Conservation (phyloP, 768 basidiomycete genomes). For the Agaricus subrufescens region DNA sequence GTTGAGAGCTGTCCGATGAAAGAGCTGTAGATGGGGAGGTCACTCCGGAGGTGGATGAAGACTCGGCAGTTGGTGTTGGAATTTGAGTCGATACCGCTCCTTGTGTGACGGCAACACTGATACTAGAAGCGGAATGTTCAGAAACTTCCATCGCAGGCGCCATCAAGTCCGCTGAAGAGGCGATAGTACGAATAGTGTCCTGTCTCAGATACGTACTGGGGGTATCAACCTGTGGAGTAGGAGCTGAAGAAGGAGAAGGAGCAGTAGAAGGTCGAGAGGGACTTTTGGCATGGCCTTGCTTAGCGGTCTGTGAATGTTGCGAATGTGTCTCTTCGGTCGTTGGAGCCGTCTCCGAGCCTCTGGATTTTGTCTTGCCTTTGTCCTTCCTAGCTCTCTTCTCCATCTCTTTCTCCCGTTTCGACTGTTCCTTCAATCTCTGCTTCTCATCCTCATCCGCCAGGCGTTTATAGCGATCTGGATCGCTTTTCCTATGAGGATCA, state of each 20-base stretch:
- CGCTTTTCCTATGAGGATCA: slow-evolving; percentile 34
- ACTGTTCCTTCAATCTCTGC: slow-evolving; percentile 15
- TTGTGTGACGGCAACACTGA: neutral
- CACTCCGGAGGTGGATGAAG: neutral
- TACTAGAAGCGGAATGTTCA: neutral
- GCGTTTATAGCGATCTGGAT: slow-evolving; percentile 19
- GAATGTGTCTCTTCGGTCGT: neutral
- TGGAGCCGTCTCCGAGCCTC: slow-evolving; percentile 1
- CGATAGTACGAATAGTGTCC: neutral
- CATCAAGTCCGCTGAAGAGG: neutral
- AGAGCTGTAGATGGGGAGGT: too few relatives aligned
- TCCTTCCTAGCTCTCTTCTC: slow-evolving; percentile 21
- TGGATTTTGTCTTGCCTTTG: slow-evolving; percentile 17
- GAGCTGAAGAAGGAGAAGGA: neutral
- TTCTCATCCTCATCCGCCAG: slow-evolving; percentile 18
- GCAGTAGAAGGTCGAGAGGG: neutral
- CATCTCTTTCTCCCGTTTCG: slow-evolving; percentile 22
- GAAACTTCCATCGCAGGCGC: neutral
- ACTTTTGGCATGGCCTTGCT: neutral
- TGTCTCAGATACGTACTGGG: neutral
- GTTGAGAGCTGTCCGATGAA: too few relatives aligned
- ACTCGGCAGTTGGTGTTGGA: neutral
- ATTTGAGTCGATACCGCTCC: neutral
- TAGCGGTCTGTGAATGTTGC: neutral
- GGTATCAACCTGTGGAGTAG: neutral